Conservation (phyloP, 495 filamentous ascomycete species). For the Hypoxylon intermedium region DNA sequence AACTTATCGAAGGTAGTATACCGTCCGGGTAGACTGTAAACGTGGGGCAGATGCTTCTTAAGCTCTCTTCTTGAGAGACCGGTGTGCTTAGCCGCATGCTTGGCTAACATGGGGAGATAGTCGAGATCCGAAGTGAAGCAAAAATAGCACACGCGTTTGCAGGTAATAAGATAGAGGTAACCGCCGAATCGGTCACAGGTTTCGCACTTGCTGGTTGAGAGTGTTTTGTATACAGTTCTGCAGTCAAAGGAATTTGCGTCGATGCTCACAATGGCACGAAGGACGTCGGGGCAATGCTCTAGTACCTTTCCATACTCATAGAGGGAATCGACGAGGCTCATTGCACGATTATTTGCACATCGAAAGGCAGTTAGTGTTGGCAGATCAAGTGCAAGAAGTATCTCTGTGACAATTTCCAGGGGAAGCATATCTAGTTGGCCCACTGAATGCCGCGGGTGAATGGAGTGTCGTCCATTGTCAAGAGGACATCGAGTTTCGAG, state of each 20-base stretch:
- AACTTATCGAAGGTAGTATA: constrained; percentile 1
- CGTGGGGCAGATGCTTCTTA: constrained; percentile 3
- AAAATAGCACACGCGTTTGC: constrained; percentile 48
- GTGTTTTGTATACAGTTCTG: constrained; percentile 40
- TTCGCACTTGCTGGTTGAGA: constrained; percentile 44
- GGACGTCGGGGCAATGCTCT: constrained; percentile 30
- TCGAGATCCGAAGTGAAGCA: constrained; percentile 40
- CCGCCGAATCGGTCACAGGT: constrained; percentile 46
- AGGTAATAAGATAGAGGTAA: constrained; percentile 49
- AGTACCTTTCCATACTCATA: constrained; percentile 22
- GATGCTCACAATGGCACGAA: constrained; percentile 45
- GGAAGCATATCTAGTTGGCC: constrained; percentile 31
- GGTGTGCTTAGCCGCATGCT: not conserved
- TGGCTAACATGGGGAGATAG: constrained; percentile 34
- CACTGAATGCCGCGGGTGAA: constrained; percentile 6
- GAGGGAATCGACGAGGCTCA: constrained; percentile 30
- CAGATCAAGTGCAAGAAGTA: constrained; percentile 35
- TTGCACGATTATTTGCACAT: constrained; percentile 35
- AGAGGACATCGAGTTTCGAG: constrained; percentile 39
- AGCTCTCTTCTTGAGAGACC: not conserved
- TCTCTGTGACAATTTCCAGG: constrained; percentile 18
- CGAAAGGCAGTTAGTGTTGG: constrained; percentile 35
- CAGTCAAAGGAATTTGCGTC: constrained; percentile 36
- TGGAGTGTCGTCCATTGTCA: constrained; percentile 37
- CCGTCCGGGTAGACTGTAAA: constrained; percentile 20